phyloP scores from a whole-genome alignment of 1,284 basidiomycete species.

The Sporisorium reilianum region DNA sequence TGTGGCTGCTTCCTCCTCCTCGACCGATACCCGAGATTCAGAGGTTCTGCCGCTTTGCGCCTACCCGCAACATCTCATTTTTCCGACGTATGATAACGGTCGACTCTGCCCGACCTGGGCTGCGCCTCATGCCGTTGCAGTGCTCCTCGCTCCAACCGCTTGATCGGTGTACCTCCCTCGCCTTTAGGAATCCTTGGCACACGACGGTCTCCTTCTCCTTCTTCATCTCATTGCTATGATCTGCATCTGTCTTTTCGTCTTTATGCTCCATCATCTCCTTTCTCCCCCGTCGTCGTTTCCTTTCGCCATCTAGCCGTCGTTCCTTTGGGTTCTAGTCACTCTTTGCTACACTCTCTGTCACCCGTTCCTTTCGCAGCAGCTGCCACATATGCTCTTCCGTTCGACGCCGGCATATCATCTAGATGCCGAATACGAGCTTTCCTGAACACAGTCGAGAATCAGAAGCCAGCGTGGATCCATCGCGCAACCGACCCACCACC shows the following conservation, averaged over 20 bases:
- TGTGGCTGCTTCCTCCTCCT: not conserved
- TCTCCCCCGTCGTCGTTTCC: not conserved
- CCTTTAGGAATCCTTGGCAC: not conserved
- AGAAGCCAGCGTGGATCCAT: constrained; percentile 5
- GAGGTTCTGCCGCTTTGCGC: not conserved
- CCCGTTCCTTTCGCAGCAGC: not conserved
- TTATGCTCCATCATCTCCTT: not conserved
- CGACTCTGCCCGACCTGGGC: not conserved
- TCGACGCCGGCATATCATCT: not conserved
- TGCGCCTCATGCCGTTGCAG: not conserved
- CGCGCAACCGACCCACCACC: not conserved
- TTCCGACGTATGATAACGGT: not conserved
- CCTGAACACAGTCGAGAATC: constrained; percentile 13
- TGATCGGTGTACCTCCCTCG: not conserved
- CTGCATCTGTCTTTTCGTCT: not conserved
- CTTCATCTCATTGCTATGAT: not conserved
- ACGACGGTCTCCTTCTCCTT: not conserved
- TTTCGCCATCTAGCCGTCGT: not conserved
- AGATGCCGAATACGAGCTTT: constrained; percentile 34
- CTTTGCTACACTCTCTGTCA: not conserved
- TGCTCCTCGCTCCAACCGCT: not conserved
- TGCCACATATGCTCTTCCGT: constrained; percentile 9
- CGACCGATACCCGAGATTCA: not conserved
- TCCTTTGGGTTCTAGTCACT: not conserved
- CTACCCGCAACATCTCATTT: not conserved